phyloP scores from a whole-genome alignment of 192 early-diverging fungal species.

The Coemansia sp. region DNA sequence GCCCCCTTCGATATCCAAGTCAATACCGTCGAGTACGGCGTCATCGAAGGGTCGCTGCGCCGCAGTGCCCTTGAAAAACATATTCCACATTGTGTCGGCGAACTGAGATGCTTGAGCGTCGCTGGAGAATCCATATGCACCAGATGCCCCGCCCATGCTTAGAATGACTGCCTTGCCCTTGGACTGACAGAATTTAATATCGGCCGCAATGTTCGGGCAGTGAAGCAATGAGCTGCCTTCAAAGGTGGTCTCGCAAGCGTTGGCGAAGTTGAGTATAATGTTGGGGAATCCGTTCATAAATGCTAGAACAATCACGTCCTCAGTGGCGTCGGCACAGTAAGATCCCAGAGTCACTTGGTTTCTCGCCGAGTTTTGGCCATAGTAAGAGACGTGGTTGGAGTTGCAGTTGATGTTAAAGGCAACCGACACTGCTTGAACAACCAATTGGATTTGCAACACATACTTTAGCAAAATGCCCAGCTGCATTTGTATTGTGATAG shows the following conservation, averaged over 20 bases:
- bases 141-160: constrained; percentile 69
- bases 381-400: constrained; percentile 51
- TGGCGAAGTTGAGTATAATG: constrained; percentile 63
- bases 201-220: constrained; percentile 59
- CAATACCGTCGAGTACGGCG: constrained; percentile 62
- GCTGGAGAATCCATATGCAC: constrained; percentile 56
- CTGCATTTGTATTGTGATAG: background rate
- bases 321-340: constrained; percentile 63
- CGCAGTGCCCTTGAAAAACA: constrained; percentile 61
- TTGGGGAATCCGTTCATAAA: constrained; percentile 62
- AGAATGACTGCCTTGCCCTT: constrained; percentile 63
- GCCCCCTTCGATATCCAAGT: constrained; percentile 62
- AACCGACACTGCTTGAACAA: background rate
- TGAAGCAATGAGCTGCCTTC: constrained; percentile 57
- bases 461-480: background rate
- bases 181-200: constrained; percentile 68
- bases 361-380: constrained; percentile 54
- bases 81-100: constrained; percentile 61
- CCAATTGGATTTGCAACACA: background rate
- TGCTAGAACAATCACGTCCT: constrained; percentile 62
- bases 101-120: constrained; percentile 47
- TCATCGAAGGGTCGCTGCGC: constrained; percentile 59
- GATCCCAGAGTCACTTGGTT: constrained; percentile 40
- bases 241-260: constrained; percentile 59
- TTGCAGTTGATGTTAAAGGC: constrained; percentile 48